A percentile compares a stretch with the other conserved stretches of the same genome.
Conservation (phyloP, 225 moss, liverwort and hornwort genomes). For the Physcomitrellopsis africana region DNA sequence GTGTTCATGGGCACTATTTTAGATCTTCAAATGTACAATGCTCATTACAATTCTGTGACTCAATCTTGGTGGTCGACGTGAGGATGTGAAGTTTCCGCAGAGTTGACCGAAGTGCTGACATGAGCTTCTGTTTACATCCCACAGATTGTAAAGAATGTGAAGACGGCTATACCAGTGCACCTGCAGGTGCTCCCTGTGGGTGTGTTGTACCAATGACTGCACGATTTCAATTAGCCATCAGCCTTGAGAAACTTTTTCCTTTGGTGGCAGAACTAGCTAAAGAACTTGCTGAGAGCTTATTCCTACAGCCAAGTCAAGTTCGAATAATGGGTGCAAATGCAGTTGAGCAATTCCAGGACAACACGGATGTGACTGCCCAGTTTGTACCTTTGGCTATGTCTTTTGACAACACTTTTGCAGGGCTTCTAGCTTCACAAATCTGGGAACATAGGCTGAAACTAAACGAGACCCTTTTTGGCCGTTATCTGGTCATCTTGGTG, state of each 20-base stretch:
- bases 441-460: conserved; percentile 66
- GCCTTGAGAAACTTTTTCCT: conserved; percentile 66
- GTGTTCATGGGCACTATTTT: background rate
- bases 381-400: conserved; percentile 70
- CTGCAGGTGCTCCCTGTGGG: conserved; percentile 64
- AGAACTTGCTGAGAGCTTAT: conserved; percentile 66
- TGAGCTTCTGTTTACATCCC: background rate
- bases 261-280: conserved; percentile 64
- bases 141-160: conserved; percentile 67
- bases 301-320: conserved; percentile 72
- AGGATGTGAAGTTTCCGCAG: background rate
- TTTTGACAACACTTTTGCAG: conserved; percentile 75
- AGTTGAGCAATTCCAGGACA: conserved; percentile 58
- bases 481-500: conserved; percentile 70
- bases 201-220: conserved; percentile 71
- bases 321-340: conserved; percentile 71
- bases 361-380: conserved; percentile 63
- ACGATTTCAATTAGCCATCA: conserved; percentile 61
- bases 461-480: conserved; percentile 79
- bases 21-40: background rate
- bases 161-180: conserved; percentile 60
- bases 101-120: background rate
- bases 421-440: conserved; percentile 77
- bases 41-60: background rate
- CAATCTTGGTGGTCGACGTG: background rate